Conservation (phyloP, 352 stramenopile species). For the Bremia lactucae region DNA sequence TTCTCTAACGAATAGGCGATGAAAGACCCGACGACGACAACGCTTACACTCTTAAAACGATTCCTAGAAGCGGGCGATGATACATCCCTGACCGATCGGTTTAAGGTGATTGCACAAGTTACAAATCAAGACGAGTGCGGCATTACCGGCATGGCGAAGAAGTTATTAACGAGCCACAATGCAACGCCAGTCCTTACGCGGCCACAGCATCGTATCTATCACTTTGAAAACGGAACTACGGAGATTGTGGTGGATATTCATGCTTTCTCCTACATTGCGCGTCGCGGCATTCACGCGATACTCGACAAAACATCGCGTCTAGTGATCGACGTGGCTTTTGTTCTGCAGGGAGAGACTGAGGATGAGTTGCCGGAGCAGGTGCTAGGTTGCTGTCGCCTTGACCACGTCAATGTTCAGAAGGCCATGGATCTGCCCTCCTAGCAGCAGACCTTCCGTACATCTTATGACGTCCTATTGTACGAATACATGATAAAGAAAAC, state of each 20-base stretch:
- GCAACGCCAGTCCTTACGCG: constrained; percentile 74
- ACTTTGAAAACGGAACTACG: constrained; percentile 49
- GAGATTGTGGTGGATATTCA: constrained; percentile 78
- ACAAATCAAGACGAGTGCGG: constrained; percentile 79
- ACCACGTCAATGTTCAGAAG: constrained; percentile 55
- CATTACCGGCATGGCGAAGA: constrained; percentile 63
- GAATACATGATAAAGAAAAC: no score
- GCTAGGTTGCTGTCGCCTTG: constrained; percentile 72
- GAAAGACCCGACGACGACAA: constrained; percentile 41
- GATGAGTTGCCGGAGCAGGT: constrained; percentile 82
- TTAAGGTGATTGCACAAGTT: constrained; percentile 82
- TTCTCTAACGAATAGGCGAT: constrained; percentile 27
- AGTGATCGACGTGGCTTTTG: constrained; percentile 82
- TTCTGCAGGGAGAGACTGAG: constrained; percentile 79
- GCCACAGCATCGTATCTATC: constrained; percentile 77
- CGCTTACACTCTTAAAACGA: constrained; percentile 53
- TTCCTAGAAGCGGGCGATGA: constrained; percentile 60
- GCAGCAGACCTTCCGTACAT: constrained; percentile 1
- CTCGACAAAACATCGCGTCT: constrained; percentile 67
- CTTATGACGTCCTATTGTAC: no score
- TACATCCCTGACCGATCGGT: constrained; percentile 61
- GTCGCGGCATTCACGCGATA: constrained; percentile 65
- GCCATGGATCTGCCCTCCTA: constrained; percentile 46
- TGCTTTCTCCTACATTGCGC: constrained; percentile 76
- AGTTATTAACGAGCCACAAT: constrained; percentile 72